A percentile compares a stretch with the other conserved stretches of the same genome.
Evolutionary conservation across 1,284 basidiomycete genomes (phyloP).

Genomic region (Quambalaria eucalypti): DNA sequence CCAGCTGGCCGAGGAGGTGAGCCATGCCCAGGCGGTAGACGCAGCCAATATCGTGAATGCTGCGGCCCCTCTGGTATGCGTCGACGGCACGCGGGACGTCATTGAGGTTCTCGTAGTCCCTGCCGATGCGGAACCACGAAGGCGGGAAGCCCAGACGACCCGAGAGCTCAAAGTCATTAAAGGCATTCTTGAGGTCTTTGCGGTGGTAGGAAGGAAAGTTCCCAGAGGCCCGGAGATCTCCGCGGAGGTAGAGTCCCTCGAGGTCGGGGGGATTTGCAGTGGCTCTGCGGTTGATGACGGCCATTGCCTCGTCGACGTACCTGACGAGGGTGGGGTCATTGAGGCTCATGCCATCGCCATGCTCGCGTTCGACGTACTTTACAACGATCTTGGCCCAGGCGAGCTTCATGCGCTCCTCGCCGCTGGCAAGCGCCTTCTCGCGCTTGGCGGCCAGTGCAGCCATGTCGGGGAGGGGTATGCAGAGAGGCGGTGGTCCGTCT

Average conservation of each 20-base stretch:
- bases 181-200: conserved; percentile 68
- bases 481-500: conserved; percentile 22
- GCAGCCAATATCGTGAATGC: conserved; percentile 62
- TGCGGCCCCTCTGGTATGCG: conserved; percentile 71
- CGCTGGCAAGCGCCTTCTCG: conserved; percentile 16
- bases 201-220: conserved; percentile 49
- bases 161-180: conserved; percentile 62
- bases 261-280: conserved; percentile 51
- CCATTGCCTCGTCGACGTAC: conserved; percentile 58
- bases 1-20: conserved; percentile 74
- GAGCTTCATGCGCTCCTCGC: conserved; percentile 58
- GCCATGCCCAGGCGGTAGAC: conserved; percentile 72
- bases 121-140: conserved; percentile 74
- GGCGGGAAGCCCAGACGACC: conserved; percentile 39
- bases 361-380: conserved; percentile 59
- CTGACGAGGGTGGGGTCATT: conserved; percentile 58
- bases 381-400: conserved; percentile 71
- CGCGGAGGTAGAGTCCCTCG: conserved; percentile 67
- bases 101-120: conserved; percentile 80
- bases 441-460: conserved; percentile 20
- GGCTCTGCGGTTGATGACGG: conserved; percentile 23
- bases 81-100: conserved; percentile 63
- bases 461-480: conserved; percentile 34
- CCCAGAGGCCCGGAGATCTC: conserved; percentile 62
- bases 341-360: conserved; percentile 48